These are phyloP conservation scores for Darksidea phi DNA, from an alignment of 495 filamentous ascomycete genomes.

Conservation along the genomic window DNA sequence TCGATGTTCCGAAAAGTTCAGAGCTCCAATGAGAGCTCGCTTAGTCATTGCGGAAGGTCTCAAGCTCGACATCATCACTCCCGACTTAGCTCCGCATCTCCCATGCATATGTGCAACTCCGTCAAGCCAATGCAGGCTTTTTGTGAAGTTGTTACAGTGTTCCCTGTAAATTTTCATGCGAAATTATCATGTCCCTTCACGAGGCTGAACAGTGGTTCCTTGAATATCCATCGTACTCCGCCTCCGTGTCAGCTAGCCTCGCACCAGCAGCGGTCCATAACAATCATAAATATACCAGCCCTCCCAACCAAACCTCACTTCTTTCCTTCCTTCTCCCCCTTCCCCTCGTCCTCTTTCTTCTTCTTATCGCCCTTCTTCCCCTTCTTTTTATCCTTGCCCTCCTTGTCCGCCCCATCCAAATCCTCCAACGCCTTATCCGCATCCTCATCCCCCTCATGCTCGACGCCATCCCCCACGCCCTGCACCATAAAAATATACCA, in stretches of 20 bases:
- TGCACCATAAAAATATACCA: neutral
- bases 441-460: neutral
- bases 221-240: too few species aligned
- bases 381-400: slow-evolving; percentile 1
- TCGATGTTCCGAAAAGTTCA: slow-evolving; percentile 24
- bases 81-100: neutral
- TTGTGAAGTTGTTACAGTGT: too few species aligned
- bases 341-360: neutral
- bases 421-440: slow-evolving; percentile 1
- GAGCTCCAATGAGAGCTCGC: neutral
- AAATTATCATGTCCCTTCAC: too few species aligned
- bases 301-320: neutral
- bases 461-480: neutral
- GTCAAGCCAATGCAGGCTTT: too few species aligned
- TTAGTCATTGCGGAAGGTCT: neutral
- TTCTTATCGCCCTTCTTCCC: slow-evolving; percentile 8
- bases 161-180: too few species aligned
- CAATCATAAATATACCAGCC: too few species aligned
- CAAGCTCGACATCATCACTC: neutral
- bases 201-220: too few species aligned
- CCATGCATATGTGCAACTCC: too few species aligned
- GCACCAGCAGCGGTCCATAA: too few species aligned
- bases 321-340: slow-evolving; percentile 4
- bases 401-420: neutral
- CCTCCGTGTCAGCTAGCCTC: too few species aligned